Evolutionary conservation across 164 flowering plant genomes (phyloP), one percentile per base, ranked within the genome.

Genomic region (Pachysandra terminalis): DNA sequence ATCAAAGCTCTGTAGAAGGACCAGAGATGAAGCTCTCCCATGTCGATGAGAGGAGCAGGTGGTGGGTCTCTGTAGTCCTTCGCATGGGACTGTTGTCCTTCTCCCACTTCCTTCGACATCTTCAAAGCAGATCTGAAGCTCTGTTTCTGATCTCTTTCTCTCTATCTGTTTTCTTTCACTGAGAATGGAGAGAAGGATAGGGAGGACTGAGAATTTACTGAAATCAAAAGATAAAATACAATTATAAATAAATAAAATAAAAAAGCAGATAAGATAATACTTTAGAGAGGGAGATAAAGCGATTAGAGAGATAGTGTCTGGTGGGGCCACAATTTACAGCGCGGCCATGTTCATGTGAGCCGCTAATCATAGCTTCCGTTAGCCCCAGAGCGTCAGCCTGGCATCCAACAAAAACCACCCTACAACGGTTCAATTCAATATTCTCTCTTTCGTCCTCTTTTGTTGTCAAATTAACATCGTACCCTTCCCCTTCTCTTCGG

Each of bases 11-110:
- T 64, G 78, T 79, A 76, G 56, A 81, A 79, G 22, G 84, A 76
- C 84, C 84, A 81, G 65, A 67, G 71, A 66, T 54, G 68, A 13
- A 81, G 69, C 73, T 81, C 84, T 25, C 45, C 75, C 60, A 63
- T 51, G 67, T 82, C 85, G n/a, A 82, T 4, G 9, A 82, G 78
- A 2, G 85, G 82, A 13, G 78, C 79, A 15, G 82, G 85, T 27
- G 85, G 85, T 65, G 81, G 85, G 67, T 82, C 85, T 3, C 2
- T 14, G 67, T 82, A 82, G 70, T 82, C 85, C 66, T 75, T 84
- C 49, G 77, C 80, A 53, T 70, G 79, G 35, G 63, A 66, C 9
- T 22, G 56, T 13, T 65, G 70, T 23, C 55, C 72, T 59, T 77
- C 82, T 19, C 55, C 63, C 61, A 73, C 83, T 48, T 82, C 85